These are phyloP conservation scores for Delphinella strobiligena DNA, from an alignment of 2,329 filamentous ascomycete species.

Conservation along the genomic window DNA sequence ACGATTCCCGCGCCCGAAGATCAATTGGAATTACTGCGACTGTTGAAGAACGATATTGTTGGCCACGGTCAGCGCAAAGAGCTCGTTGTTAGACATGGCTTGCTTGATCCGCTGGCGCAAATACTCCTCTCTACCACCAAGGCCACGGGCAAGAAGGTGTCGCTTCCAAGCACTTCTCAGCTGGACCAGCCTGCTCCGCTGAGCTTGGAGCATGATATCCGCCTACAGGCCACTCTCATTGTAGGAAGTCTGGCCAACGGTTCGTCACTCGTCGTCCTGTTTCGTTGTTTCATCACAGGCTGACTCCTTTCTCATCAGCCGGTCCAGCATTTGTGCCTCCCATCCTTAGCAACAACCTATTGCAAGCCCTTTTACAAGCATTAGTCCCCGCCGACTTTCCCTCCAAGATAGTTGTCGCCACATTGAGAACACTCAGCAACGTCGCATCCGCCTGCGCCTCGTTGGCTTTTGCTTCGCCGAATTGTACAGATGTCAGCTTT, in stretches of 20 bases:
- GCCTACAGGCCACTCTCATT: slow-evolving; percentile 73
- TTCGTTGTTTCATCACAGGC: slow-evolving; percentile 28
- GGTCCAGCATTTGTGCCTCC: slow-evolving; percentile 39
- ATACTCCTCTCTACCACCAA: slow-evolving; percentile 34
- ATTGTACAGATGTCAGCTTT: slow-evolving; percentile 6
- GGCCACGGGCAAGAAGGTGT: slow-evolving; percentile 36
- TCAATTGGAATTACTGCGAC: slow-evolving; percentile 49
- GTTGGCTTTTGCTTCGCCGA: slow-evolving; percentile 3
- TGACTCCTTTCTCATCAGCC: not conserved
- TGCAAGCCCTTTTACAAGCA: slow-evolving; percentile 4
- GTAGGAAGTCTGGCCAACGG: slow-evolving; percentile 70
- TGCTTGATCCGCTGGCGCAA: slow-evolving; percentile 49
- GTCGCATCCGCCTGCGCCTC: slow-evolving; percentile 49
- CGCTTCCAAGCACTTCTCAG: slow-evolving; percentile 24
- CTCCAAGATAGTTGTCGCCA: slow-evolving; percentile 53
- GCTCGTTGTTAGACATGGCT: slow-evolving; percentile 57
- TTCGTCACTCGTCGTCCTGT: no score
- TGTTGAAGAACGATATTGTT: slow-evolving; percentile 78
- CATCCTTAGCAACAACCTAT: slow-evolving; percentile 9
- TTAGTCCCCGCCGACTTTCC: not conserved
- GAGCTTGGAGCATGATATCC: slow-evolving; percentile 53
- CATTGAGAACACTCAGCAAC: slow-evolving; percentile 62
- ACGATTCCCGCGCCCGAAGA: slow-evolving; percentile 15
- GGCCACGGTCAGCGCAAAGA: slow-evolving; percentile 84
- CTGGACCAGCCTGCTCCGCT: slow-evolving; percentile 21